Evolutionary conservation across 176 grass and related monocot species (phyloP).

Genomic region (Hordeum marinum): DNA sequence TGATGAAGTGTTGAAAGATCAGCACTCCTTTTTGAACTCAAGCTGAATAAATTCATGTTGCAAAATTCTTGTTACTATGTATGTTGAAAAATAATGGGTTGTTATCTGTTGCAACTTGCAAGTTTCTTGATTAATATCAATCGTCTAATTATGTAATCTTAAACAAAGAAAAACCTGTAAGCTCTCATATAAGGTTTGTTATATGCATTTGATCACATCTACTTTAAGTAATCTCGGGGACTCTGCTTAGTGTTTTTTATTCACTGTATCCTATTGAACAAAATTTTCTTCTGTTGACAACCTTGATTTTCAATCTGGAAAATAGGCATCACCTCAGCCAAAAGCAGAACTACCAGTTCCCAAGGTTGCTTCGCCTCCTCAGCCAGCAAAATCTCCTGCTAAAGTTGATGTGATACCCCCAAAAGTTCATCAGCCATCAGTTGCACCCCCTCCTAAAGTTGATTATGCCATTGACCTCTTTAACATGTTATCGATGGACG

Average conservation of each 20-base stretch:
- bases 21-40: neutral
- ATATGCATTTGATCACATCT: neutral
- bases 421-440: constrained; percentile 37
- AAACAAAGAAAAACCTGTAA: neutral
- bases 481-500: constrained; percentile 81
- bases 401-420: constrained; percentile 38
- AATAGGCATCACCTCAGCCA: constrained; percentile 49
- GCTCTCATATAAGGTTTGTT: neutral
- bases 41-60: neutral
- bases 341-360: constrained; percentile 58
- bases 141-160: neutral
- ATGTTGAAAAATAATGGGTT: neutral
- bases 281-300: neutral
- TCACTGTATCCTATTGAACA: neutral
- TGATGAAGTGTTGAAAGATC: neutral
- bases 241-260: neutral
- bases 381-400: constrained; percentile 37
- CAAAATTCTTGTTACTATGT: neutral
- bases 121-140: neutral
- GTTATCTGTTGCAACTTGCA: neutral
- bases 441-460: constrained; percentile 68
- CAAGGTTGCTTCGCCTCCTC: constrained; percentile 52
- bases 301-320: constrained; percentile 17
- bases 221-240: neutral
- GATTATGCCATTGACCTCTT: constrained; percentile 95